Percentiles rank a stretch among this genome's conserved stretches.
phyloP scores from a whole-genome alignment of 768 basidiomycete species.

The Podaxis sp. region DNA sequence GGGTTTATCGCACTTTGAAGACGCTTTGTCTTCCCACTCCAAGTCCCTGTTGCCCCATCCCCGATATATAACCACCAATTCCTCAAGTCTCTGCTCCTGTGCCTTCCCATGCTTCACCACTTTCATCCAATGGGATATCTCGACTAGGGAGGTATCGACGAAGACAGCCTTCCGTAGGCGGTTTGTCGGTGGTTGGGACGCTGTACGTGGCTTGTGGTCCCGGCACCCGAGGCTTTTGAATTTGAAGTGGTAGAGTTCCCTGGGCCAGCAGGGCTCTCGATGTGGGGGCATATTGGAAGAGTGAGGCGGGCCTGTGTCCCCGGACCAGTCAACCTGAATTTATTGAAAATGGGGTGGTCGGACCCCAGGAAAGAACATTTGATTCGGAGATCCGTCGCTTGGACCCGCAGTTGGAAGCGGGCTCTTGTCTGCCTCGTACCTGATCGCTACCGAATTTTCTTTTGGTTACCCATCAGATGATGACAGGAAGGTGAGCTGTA shows the following conservation, averaged over 20 bases:
- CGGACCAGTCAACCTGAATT: background rate
- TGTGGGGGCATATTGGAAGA: background rate
- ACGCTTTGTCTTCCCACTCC: background rate
- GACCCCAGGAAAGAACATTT: background rate
- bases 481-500: background rate
- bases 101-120: background rate
- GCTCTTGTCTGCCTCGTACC: background rate
- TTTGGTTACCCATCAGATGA: background rate
- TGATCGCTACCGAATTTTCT: background rate
- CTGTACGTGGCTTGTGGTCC: background rate
- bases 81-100: background rate
- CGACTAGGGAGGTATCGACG: background rate
- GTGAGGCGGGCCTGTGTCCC: background rate
- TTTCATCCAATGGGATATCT: conserved; percentile 7
- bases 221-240: background rate
- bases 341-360: background rate
- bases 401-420: background rate
- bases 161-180: background rate
- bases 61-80: background rate
- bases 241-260: background rate
- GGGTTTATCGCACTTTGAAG: background rate
- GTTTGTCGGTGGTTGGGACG: background rate
- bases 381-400: background rate
- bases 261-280: background rate
- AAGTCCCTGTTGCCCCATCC: background rate